These are phyloP conservation scores for Lactarius evosmus DNA, from an alignment of 768 basidiomycete species.

Conservation along the genomic window DNA sequence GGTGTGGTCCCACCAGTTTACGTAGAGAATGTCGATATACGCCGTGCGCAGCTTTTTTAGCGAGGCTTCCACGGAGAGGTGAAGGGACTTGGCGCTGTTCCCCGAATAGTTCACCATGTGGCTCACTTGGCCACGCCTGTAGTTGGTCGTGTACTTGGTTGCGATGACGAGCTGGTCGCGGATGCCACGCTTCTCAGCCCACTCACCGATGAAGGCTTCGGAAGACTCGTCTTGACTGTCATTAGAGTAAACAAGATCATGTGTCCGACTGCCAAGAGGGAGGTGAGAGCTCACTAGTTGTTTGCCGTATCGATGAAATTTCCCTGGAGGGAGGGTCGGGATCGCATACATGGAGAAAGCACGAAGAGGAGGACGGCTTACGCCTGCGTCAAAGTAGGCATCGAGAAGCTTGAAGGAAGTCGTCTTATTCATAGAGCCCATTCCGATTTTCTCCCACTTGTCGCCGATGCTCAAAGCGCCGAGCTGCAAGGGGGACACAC, in stretches of 20 bases:
- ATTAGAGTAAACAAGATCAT: neutral
- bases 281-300: constrained; percentile 36
- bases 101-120: constrained; percentile 42
- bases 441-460: constrained; percentile 34
- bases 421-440: constrained; percentile 39
- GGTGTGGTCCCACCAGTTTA: constrained; percentile 52
- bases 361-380: constrained; percentile 34
- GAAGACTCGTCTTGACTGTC: constrained; percentile 30
- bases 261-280: no score
- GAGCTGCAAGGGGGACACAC: constrained; percentile 40
- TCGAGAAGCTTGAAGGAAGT: constrained; percentile 36
- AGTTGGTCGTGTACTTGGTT: constrained; percentile 34
- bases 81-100: constrained; percentile 42
- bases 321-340: constrained; percentile 21
- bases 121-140: constrained; percentile 28
- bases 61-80: constrained; percentile 37
- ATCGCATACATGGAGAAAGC: neutral
- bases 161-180: constrained; percentile 39
- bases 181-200: constrained; percentile 38
- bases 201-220: constrained; percentile 42
- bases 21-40: constrained; percentile 57
- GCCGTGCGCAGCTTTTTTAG: constrained; percentile 54
- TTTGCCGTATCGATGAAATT: constrained; percentile 39
- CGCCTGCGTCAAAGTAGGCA: no score
- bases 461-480: constrained; percentile 42